A percentile compares a stretch with the other conserved stretches of the same genome.
These are phyloP conservation scores for Dicorynia guianensis DNA, from an alignment of 306 rosid species.

Conservation along the genomic window DNA sequence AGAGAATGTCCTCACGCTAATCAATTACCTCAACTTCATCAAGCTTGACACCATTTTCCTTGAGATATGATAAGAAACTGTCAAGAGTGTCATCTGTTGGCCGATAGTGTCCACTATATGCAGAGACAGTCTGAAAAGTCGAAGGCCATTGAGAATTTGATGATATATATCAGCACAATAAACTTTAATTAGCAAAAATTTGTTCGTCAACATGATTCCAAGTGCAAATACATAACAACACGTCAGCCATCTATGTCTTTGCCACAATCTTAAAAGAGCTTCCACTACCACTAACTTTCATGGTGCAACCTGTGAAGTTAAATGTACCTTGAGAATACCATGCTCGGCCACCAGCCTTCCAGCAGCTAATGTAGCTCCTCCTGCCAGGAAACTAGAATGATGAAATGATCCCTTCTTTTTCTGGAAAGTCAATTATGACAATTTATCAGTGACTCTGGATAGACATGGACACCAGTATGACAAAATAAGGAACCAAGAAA, in stretches of 20 bases:
- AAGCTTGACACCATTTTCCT: conserved; percentile 77
- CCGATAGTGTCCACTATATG: conserved; percentile 95
- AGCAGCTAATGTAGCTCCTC: conserved; percentile 84
- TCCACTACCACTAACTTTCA: conserved; percentile 13
- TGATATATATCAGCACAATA: background rate
- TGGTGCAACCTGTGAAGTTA: conserved; percentile 15
- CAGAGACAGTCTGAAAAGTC: conserved; percentile 77
- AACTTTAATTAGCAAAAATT: background rate
- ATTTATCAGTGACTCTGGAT: conserved; percentile 9
- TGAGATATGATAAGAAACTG: conserved; percentile 67
- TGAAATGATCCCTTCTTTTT: conserved; percentile 75
- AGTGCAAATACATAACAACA: conserved; percentile 1
- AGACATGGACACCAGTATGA: background rate
- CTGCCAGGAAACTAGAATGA: conserved; percentile 83
- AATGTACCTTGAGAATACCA: conserved; percentile 79
- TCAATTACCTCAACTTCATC: conserved; percentile 77
- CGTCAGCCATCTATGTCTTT: background rate
- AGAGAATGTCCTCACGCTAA: conserved; percentile 27
- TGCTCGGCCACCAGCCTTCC: conserved; percentile 79
- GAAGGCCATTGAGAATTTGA: conserved; percentile 46
- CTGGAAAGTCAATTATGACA: conserved; percentile 46
- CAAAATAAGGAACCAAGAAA: conserved; percentile 14
- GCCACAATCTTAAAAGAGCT: conserved; percentile 12
- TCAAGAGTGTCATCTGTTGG: conserved; percentile 80
- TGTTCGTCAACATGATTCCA: background rate